Percentiles rank a stretch among this genome's conserved stretches.
Evolutionary conservation across 192 early-diverging fungal species (phyloP).

Genomic region (Oehlia diaphana): DNA sequence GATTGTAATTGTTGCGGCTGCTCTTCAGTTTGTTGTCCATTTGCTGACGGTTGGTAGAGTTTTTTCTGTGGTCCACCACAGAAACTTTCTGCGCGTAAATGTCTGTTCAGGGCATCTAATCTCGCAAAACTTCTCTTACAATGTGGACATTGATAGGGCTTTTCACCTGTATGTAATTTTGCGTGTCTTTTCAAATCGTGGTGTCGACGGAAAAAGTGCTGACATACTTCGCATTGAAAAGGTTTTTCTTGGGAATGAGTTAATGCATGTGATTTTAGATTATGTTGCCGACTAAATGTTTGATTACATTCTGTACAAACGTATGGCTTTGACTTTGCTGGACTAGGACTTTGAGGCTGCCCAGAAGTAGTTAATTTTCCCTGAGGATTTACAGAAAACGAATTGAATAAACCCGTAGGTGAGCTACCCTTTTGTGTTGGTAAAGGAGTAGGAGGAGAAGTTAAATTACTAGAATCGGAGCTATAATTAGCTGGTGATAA

Average conservation of each 20-base stretch:
- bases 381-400: conserved; percentile 10
- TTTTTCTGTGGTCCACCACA: conserved; percentile 31
- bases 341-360: conserved; percentile 19
- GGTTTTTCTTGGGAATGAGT: conserved; percentile 59
- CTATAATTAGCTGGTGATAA: not conserved
- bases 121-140: conserved; percentile 54
- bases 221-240: conserved; percentile 48
- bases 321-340: conserved; percentile 42
- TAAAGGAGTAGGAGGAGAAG: conserved; percentile 7
- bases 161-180: conserved; percentile 57
- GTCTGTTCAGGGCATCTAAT: conserved; percentile 56
- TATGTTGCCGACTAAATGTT: conserved; percentile 58
- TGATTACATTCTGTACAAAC: conserved; percentile 55
- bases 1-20: not conserved
- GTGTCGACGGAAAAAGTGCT: conserved; percentile 48
- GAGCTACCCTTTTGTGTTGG: not conserved
- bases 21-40: not conserved
- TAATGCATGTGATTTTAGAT: conserved; percentile 57
- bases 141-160: conserved; percentile 49
- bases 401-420: not conserved
- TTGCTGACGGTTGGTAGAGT: conserved; percentile 9
- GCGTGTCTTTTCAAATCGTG: conserved; percentile 59
- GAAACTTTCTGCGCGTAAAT: conserved; percentile 47
- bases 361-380: not conserved
- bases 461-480: not conserved